These are phyloP conservation scores for Penicillium rolfsii DNA, from an alignment of 2,329 filamentous ascomycete genomes.

Conservation along the genomic window DNA sequence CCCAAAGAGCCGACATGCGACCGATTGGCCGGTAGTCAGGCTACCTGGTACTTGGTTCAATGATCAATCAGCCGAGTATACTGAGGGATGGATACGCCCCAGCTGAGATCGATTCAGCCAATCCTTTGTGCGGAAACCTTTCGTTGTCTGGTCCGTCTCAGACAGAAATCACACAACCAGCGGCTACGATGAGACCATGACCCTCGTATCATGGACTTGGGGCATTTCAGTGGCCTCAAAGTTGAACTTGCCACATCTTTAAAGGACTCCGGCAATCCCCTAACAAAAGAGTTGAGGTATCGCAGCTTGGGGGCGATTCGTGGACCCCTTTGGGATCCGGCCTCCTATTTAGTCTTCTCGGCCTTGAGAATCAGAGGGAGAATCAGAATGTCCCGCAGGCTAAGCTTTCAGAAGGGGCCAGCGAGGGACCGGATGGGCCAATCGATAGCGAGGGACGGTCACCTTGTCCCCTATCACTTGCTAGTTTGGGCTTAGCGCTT, in stretches of 20 bases:
- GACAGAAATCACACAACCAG: constrained; percentile 8
- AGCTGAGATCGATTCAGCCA: neutral
- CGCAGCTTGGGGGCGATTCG: neutral
- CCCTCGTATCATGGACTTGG: neutral
- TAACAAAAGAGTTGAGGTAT: neutral
- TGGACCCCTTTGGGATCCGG: neutral
- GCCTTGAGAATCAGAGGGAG: neutral
- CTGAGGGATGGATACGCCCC: neutral
- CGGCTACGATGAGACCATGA: constrained; percentile 12
- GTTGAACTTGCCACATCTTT: neutral
- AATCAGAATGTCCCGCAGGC: constrained; percentile 12
- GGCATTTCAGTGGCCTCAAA: neutral
- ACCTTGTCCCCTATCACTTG: constrained; percentile 5
- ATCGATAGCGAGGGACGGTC: neutral
- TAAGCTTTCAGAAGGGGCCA: constrained; percentile 20
- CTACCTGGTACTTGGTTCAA: neutral
- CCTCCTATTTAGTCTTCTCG: neutral
- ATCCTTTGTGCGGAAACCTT: neutral
- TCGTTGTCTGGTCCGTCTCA: neutral
- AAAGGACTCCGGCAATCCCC: neutral
- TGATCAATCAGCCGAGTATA: constrained; percentile 3
- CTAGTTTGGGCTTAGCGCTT: constrained; percentile 8
- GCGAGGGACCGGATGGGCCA: constrained; percentile 1
- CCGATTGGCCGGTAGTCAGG: constrained; percentile 11
- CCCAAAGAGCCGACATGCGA: constrained; percentile 14